phyloP scores from a whole-genome alignment of 2,329 filamentous ascomycete species.

The Aspergillus flavus region DNA sequence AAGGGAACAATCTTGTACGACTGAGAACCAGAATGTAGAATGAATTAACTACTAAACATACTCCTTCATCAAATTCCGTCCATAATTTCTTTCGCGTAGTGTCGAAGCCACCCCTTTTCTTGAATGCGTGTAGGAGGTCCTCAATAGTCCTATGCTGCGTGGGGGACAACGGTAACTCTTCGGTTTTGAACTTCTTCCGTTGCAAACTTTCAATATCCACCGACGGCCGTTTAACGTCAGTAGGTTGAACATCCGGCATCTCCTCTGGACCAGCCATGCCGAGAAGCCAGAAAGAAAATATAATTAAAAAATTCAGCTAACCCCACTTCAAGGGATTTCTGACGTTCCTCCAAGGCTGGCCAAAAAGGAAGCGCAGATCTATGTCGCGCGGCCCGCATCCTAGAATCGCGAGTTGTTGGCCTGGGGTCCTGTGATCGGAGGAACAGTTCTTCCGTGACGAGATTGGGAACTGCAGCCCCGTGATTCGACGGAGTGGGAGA shows the following conservation, averaged over 20 bases:
- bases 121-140: conserved; percentile 63
- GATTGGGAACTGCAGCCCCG: conserved; percentile 38
- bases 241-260: conserved; percentile 31
- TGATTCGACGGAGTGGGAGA: conserved; percentile 33
- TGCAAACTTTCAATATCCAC: conserved; percentile 38
- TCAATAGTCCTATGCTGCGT: conserved; percentile 63
- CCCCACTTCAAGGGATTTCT: background rate
- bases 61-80: conserved; percentile 59
- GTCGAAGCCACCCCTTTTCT: conserved; percentile 69
- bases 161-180: conserved; percentile 62
- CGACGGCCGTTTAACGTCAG: conserved; percentile 31
- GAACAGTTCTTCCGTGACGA: conserved; percentile 20
- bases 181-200: conserved; percentile 58
- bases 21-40: background rate
- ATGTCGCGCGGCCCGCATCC: conserved; percentile 8
- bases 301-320: background rate
- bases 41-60: conserved; percentile 34
- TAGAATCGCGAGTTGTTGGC: background rate
- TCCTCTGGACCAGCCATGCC: conserved; percentile 38
- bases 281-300: conserved; percentile 17
- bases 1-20: background rate
- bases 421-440: conserved; percentile 5
- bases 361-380: conserved; percentile 7
- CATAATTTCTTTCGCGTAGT: conserved; percentile 62
- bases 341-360: conserved; percentile 5